These are phyloP conservation scores for Boeremia lycopersici DNA, from an alignment of 2,329 filamentous ascomycete species.

Conservation along the genomic window DNA sequence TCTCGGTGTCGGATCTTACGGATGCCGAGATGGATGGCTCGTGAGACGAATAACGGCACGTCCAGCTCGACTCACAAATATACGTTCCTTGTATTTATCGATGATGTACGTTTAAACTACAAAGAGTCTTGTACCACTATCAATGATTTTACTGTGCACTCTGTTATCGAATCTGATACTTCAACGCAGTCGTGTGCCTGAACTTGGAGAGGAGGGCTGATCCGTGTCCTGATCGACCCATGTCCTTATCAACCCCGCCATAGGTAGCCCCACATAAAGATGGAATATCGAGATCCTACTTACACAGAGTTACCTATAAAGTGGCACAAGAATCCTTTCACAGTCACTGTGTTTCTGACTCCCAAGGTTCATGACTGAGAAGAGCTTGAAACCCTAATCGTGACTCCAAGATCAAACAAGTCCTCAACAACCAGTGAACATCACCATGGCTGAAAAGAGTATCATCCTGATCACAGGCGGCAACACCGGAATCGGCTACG, in stretches of 20 bases:
- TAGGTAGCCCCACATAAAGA: not conserved
- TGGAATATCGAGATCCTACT: not conserved
- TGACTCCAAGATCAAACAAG: not conserved
- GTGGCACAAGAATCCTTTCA: no score
- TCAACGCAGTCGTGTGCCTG: no score
- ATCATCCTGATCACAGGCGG: slow-evolving; percentile 1
- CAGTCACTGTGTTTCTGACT: no score
- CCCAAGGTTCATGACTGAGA: no score
- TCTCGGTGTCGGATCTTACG: not conserved
- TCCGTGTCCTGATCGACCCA: not conserved
- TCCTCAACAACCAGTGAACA: not conserved
- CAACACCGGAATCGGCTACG: slow-evolving; percentile 62
- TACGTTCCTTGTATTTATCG: no score
- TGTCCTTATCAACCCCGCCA: not conserved
- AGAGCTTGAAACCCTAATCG: no score
- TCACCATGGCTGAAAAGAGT: not conserved
- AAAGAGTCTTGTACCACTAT: no score
- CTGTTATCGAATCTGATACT: not conserved
- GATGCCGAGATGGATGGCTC: not conserved
- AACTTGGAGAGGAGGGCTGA: no score
- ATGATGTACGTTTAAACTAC: no score
- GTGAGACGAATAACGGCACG: no score
- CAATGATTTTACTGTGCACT: not conserved
- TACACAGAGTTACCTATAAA: not conserved
- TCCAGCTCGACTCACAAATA: no score